Conservation (phyloP, 441 rosid species). For the Dalechampia spathulata region DNA sequence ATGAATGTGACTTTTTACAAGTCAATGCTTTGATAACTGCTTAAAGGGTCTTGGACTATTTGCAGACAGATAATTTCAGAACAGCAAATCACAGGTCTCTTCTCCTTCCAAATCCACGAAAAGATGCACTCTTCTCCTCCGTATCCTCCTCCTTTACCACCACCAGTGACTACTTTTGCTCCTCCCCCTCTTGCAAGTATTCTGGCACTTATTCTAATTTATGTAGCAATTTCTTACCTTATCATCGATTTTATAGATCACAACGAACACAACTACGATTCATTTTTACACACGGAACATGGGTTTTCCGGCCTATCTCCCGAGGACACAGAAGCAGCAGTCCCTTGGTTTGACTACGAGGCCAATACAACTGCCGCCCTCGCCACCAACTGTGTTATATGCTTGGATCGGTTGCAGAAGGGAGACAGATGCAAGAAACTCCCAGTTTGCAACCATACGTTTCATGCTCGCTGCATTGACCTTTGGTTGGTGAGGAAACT, state of each 20-base stretch:
- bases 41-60: too few species aligned
- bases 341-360: constrained; percentile 20
- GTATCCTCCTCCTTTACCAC: constrained; percentile 1
- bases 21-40: constrained; percentile 7
- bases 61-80: neutral
- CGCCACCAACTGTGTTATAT: constrained; percentile 11
- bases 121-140: constrained; percentile 8
- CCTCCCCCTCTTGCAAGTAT: constrained; percentile 1
- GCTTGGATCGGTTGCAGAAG: constrained; percentile 23
- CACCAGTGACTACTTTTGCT: constrained; percentile 1
- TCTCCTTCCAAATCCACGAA: neutral
- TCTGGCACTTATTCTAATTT: constrained; percentile 10
- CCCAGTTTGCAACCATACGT: constrained; percentile 20
- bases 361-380: neutral
- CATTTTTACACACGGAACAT: neutral
- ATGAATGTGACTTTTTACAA: neutral
- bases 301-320: constrained; percentile 12
- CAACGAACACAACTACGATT: neutral
- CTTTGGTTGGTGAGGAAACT: constrained; percentile 22
- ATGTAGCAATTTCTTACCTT: constrained; percentile 8
- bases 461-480: constrained; percentile 23
- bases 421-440: constrained; percentile 20
- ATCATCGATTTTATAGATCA: constrained; percentile 6
- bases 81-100: neutral
- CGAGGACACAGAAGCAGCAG: constrained; percentile 8